Base-by-base conservation (phyloP, 1,139 yeast genomes). In the Debaryomycetaceae sp. region DNA sequence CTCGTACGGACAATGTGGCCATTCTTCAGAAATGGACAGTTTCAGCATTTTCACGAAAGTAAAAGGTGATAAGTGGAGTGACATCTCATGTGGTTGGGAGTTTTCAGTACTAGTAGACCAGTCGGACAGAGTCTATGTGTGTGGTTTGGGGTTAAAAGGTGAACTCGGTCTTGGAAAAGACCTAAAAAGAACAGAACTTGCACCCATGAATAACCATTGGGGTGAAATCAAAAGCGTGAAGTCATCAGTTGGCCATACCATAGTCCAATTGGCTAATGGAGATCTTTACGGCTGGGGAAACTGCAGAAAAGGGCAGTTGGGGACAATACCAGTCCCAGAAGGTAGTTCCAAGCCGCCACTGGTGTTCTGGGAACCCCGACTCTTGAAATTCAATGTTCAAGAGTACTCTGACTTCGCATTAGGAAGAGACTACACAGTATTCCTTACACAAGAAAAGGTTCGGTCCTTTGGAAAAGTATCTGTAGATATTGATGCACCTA, bases 221-320 rank as follows among this genome's bases (percentile, higher is more conserved):
- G 30, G 32, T 49, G 11, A 45, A 34, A 54, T 61, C 3, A 35
- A 38, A 8, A 55, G 53, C 11, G 48, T 83, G 1, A 52, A 63
- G 34, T 63, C 82, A 0, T 80, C 88, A 0, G 56, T 87, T 40
- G 71, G 76, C 36, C 88, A 83, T 46, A 73, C 79, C 0, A 67
- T 85, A 0, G 58, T 82, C 0, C 58, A 67, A 29, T 53, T 71
- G 1, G 54, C 51, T 1, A 60, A 70, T 37, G 78, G 78, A 0
- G 51, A 59, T 4, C 58, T 84, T 1, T 77, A 70, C 51, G 96
- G 95, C 0, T 89, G 96, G 94, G 98, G 98, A 0, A 78, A 77
- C 36, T 78, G 86, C 36, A 75, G 89, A 33, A 84, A 82, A 53
- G 89, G 92, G 5, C 96, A 89, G 56, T 58, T 89, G 17, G 72